A percentile compares a stretch with the other conserved stretches of the same genome.
Evolutionary conservation across 2,329 filamentous ascomycete species (phyloP).

Genomic region (Apiospora pterosperma): DNA sequence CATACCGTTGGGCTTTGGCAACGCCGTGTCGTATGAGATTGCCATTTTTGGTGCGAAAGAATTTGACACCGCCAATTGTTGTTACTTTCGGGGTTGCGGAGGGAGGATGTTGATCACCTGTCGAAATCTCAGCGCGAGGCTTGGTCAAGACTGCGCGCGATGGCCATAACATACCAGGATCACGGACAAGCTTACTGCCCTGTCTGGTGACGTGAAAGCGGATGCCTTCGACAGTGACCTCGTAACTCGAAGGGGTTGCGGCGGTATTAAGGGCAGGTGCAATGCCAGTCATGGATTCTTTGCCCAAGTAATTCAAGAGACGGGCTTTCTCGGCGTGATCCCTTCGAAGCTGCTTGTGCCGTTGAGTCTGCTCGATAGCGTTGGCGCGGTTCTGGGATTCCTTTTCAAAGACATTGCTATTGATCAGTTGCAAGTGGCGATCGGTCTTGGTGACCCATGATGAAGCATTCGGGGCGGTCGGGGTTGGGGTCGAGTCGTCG

Average conservation of each 20-base stretch:
- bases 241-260: constrained; percentile 42
- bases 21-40: constrained; percentile 79
- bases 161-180: constrained; percentile 56
- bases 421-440: constrained; percentile 80
- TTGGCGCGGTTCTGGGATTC: constrained; percentile 64
- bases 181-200: constrained; percentile 77
- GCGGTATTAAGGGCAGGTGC: constrained; percentile 25
- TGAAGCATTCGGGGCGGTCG: constrained; percentile 32
- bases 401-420: constrained; percentile 73
- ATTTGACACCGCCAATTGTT: constrained; percentile 72
- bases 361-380: constrained; percentile 68
- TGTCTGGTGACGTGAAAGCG: constrained; percentile 70
- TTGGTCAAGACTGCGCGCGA: not conserved
- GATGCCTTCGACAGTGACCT: constrained; percentile 68
- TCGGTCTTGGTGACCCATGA: constrained; percentile 71
- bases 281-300: constrained; percentile 22
- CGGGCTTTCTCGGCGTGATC: constrained; percentile 57
- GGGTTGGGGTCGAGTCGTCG: constrained; percentile 21
- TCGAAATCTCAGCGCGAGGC: constrained; percentile 9
- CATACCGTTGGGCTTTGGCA: constrained; percentile 73
- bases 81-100: constrained; percentile 72
- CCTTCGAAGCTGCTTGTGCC: constrained; percentile 50
- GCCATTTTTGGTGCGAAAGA: constrained; percentile 81
- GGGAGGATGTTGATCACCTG: constrained; percentile 57
- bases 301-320: constrained; percentile 45